phyloP scores from a whole-genome alignment of 768 basidiomycete genomes.

The Calocera cornea region DNA sequence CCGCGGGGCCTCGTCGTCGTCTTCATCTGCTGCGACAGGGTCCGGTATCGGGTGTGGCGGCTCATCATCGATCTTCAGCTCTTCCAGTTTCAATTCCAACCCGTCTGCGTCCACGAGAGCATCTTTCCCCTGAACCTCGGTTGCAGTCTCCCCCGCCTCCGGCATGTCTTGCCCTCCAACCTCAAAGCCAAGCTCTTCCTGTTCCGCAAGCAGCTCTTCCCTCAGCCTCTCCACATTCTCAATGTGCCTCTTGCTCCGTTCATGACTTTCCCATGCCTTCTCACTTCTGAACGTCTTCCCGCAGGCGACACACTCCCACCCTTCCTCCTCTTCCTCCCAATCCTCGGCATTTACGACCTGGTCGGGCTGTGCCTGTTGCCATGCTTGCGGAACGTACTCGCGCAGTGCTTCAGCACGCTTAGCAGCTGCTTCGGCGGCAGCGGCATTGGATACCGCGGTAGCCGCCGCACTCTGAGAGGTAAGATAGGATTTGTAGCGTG shows the following conservation, averaged over 20 bases:
- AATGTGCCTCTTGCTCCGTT: slow-evolving; percentile 85
- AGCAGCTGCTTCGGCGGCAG: slow-evolving; percentile 21
- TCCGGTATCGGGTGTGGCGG: not conserved
- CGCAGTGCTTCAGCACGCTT: slow-evolving; percentile 24
- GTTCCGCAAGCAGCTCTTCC: not conserved
- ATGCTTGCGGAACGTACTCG: slow-evolving; percentile 69
- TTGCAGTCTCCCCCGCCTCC: not conserved
- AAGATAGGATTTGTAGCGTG: slow-evolving; percentile 61
- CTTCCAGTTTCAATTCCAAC: not conserved
- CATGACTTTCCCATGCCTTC: slow-evolving; percentile 91
- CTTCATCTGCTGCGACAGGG: not conserved
- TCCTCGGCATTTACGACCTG: slow-evolving; percentile 40
- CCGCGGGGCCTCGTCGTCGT: not conserved
- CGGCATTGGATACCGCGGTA: slow-evolving; percentile 22
- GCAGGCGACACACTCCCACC: slow-evolving; percentile 95
- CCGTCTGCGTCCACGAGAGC: not conserved
- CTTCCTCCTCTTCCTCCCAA: slow-evolving; percentile 41
- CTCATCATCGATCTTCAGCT: not conserved
- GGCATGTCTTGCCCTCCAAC: not conserved
- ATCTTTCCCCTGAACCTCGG: not conserved
- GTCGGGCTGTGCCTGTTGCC: slow-evolving; percentile 55
- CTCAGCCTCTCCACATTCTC: slow-evolving; percentile 60
- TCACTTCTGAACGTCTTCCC: slow-evolving; percentile 79
- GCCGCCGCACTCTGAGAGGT: slow-evolving; percentile 28
- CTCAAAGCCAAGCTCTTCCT: slow-evolving; percentile 7